These are phyloP conservation scores for Mortierella antarctica DNA, from an alignment of 192 early-diverging fungal genomes.

Conservation along the genomic window DNA sequence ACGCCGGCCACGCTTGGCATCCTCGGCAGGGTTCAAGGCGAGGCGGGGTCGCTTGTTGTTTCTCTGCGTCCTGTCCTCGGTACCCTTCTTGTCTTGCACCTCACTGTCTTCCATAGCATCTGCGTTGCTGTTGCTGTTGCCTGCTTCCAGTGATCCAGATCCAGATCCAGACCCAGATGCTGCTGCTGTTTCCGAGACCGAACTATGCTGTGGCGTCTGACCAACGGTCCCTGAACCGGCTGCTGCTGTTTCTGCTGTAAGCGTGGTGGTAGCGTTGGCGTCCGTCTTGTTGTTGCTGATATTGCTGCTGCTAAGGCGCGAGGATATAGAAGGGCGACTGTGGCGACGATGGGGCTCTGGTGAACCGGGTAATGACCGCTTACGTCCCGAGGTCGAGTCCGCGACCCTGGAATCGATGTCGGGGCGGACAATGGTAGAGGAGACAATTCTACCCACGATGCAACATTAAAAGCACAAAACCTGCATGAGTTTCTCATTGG, in stretches of 20 bases:
- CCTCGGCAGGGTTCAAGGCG: constrained; percentile 16
- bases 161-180: too few relatives aligned
- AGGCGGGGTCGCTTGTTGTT: constrained; percentile 3
- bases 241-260: background rate
- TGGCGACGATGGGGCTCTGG: constrained; percentile 22
- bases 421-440: constrained; percentile 31
- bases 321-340: background rate
- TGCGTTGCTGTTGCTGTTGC: background rate
- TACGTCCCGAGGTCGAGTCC: background rate
- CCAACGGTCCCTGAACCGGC: background rate
- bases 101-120: background rate
- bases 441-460: constrained; percentile 19
- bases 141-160: too few relatives aligned
- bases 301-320: background rate
- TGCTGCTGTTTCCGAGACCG: too few relatives aligned
- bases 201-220: too few relatives aligned
- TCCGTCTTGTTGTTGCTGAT: background rate
- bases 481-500: too few relatives aligned
- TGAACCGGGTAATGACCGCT: constrained; percentile 20
- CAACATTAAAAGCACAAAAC: background rate
- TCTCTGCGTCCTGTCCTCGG: constrained; percentile 1
- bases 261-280: background rate
- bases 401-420: background rate
- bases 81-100: background rate
- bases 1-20: constrained; percentile 25